Base-by-base conservation (phyloP, 1,284 basidiomycete genomes). In the Cystobasidium sp. region DNA sequence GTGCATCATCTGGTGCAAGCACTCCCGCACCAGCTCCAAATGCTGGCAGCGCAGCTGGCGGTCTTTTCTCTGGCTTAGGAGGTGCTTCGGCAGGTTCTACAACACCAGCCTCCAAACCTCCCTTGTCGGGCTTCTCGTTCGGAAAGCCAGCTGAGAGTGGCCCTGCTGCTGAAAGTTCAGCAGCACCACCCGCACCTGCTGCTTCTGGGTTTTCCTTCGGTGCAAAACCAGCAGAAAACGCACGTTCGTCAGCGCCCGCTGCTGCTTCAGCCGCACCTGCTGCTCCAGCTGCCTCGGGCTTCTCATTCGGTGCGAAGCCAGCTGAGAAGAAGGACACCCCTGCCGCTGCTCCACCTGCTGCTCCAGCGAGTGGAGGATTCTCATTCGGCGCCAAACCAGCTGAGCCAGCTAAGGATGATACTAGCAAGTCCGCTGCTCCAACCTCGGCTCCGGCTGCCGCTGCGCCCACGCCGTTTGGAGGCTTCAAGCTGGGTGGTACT, bases 241-340 rank as follows among this genome's bases (percentile, higher is more conserved):
- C 24, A 44, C 6, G 2, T 31, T 31, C 31, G 31, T 31, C 31
- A 31, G 31, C 47, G 16, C 16, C 47, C 16, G 47, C 47, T 51
- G 47, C 47, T 20, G 16, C 47, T 51, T 14, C 47, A 16, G 39
- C 24, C 44, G n/a, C 59, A 44, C 59, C 59, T 16, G 24, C 55
- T 37, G 41, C 71, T 53, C 43, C 66, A 12, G 52, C 67, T 44
- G 20, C 62, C 31, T 52, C 64, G 41, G 43, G 51, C 10, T 59
- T 59, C n/a, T 59, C 56, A n/a, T 59, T 59, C 18, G 69, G 71
- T 55, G 64, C 65, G 5, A 77, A 79, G 51, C 41, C 78, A 8
- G 52, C 72, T 47, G 61, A 68, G 31, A 68, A 66, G 22, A 49
- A 76, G 16, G 68, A 74, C 47, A 68, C 81, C 62, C 79, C 72